These are phyloP conservation scores for Chloranthus sessilifolius DNA, from an alignment of 164 flowering plant species.

Conservation along the genomic window DNA sequence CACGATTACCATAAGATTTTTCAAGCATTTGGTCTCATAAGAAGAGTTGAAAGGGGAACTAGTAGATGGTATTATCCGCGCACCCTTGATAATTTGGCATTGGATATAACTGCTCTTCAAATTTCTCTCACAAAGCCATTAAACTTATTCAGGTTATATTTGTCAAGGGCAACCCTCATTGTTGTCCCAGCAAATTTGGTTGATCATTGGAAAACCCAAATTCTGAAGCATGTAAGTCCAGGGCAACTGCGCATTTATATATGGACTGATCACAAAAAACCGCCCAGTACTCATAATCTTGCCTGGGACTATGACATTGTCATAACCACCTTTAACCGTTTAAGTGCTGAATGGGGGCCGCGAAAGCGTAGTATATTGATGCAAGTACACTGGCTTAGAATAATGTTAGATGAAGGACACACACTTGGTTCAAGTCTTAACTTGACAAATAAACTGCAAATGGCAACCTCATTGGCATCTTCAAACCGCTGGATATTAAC, in stretches of 20 bases:
- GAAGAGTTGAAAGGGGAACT: slow-evolving; percentile 42
- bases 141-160: slow-evolving; percentile 62
- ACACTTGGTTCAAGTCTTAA: slow-evolving; percentile 91
- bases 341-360: slow-evolving; percentile 90
- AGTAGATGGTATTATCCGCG: slow-evolving; percentile 74
- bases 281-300: slow-evolving; percentile 62
- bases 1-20: slow-evolving; percentile 56
- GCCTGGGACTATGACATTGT: slow-evolving; percentile 98
- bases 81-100: slow-evolving; percentile 47
- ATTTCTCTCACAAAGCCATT: slow-evolving; percentile 74
- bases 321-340: slow-evolving; percentile 82
- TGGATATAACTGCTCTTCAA: slow-evolving; percentile 74
- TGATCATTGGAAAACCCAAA: slow-evolving; percentile 91
- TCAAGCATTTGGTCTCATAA: slow-evolving; percentile 76
- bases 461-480: slow-evolving; percentile 75
- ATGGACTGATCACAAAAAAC: slow-evolving; percentile 74
- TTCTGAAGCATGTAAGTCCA: slow-evolving; percentile 66
- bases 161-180: slow-evolving; percentile 83
- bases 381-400: slow-evolving; percentile 95
- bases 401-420: slow-evolving; percentile 95
- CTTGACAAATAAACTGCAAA: slow-evolving; percentile 89
- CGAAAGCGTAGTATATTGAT: slow-evolving; percentile 63
- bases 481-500: slow-evolving; percentile 86
- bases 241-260: slow-evolving; percentile 64
- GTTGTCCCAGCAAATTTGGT: slow-evolving; percentile 93